phyloP scores from a whole-genome alignment of 257 asterid species.

The Przewalskia tangutica region DNA sequence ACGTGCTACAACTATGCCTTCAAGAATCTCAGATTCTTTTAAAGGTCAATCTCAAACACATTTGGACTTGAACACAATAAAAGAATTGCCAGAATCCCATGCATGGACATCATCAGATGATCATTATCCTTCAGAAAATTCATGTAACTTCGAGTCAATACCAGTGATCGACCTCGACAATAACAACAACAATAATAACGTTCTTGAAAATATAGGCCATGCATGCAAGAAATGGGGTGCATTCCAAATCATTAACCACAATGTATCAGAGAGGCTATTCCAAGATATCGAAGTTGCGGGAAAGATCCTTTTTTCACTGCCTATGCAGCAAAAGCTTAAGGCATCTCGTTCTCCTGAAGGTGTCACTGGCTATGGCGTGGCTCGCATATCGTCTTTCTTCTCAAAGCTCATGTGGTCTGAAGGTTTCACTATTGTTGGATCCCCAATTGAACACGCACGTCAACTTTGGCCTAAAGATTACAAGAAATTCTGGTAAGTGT shows the following conservation, averaged over 20 bases:
- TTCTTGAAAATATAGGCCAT: constrained; percentile 49
- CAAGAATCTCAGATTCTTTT: constrained; percentile 26
- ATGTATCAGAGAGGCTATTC: constrained; percentile 28
- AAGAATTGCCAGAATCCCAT: constrained; percentile 79
- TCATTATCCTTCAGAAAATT: constrained; percentile 4
- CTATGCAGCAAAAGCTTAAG: constrained; percentile 58
- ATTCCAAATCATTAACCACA: constrained; percentile 60
- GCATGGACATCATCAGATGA: constrained; percentile 49
- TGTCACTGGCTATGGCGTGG: constrained; percentile 65
- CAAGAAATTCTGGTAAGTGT: constrained; percentile 52
- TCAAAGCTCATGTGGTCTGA: constrained; percentile 93
- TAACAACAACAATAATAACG: constrained; percentile 6
- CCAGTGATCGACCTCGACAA: constrained; percentile 53
- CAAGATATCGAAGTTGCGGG: constrained; percentile 36
- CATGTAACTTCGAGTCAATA: constrained; percentile 16
- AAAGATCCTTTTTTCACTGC: constrained; percentile 54
- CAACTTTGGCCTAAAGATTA: constrained; percentile 71
- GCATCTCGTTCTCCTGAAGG: constrained; percentile 62
- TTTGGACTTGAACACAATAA: constrained; percentile 48
- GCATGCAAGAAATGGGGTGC: constrained; percentile 92
- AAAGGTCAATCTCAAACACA: constrained; percentile 23
- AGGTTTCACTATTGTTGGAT: constrained; percentile 83
- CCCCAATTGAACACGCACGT: constrained; percentile 66
- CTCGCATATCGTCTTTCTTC: constrained; percentile 75
- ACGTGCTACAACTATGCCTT: constrained; percentile 33